Evolutionary conservation across 257 asterid species (phyloP), one percentile per base, ranked within the genome.

Genomic region (Parsonsia alboflavescens): DNA sequence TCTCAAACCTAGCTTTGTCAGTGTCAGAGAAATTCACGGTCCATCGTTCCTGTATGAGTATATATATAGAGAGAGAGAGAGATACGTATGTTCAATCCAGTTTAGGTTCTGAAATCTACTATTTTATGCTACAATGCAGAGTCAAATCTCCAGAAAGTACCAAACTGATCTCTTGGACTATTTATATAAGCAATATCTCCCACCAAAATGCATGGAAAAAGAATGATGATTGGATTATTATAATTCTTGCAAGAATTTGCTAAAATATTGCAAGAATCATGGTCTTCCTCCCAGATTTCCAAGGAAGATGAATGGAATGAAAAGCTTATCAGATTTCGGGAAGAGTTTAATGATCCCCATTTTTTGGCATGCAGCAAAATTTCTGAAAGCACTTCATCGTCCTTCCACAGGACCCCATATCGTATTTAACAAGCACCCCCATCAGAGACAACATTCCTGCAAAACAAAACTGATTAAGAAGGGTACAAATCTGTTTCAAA

Each of bases 61-160:
- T 33, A 33, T 33, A 3, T 33, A 33, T 33, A 33, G 1, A 33
- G 39, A 33, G 39, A 33, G 1, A 33, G 1, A 33, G 1, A 33
- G 1, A 33, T 33, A 8, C 8, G 28, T 5, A 50, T 46, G 42
- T 46, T 61, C 22, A 58, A 41, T n/a, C 30, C 70, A 64, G 24
- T 64, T 64, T 36, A 17, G 26, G 67, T 63, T 66, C 26, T 10
- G 45, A 66, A 75, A 63, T 63, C 45, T 64, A 64, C 70, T 30
- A 15, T 16, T 16, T 48, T 61, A 61, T 12, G 42, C 11, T 62
- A 64, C 48, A 26, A 36, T 45, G 76, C 70, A 73, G 48, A 26
- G 3, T 28, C 46, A 5, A 50, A 45, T 21, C 70, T 33, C 39
- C 62, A 17, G 45, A 4, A 10, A 56, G 13, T 7, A n/a, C 26